Evolutionary conservation across 1,139 yeast species (phyloP).

Genomic region (Saccharomyces pastorianus): DNA sequence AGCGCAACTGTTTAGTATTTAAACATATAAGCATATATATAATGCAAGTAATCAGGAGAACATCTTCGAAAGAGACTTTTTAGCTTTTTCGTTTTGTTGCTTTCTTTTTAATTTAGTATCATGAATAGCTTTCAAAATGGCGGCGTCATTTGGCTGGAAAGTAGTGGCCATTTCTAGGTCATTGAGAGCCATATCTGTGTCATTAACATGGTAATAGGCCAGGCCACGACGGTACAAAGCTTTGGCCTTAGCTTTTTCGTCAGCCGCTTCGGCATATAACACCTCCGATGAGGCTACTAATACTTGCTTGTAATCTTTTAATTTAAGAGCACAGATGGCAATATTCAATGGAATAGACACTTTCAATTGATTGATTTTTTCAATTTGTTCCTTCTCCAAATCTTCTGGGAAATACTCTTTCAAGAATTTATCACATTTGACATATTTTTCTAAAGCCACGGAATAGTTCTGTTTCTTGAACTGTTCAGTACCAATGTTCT

Average conservation of each 20-base stretch:
- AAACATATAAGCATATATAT: background rate
- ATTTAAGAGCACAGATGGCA: conserved; percentile 65
- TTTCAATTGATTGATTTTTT: conserved; percentile 44
- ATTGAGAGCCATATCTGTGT: conserved; percentile 62
- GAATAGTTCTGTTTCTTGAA: conserved; percentile 57
- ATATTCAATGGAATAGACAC: conserved; percentile 61
- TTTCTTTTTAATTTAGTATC: conserved; percentile 51
- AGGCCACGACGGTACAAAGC: conserved; percentile 81
- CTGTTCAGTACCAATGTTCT: conserved; percentile 68
- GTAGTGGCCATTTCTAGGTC: conserved; percentile 61
- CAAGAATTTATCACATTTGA: conserved; percentile 60
- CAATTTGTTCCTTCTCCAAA: conserved; percentile 45
- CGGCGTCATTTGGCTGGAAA: conserved; percentile 67
- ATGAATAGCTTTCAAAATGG: conserved; percentile 56
- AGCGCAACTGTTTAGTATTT: background rate
- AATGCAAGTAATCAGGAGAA: conserved; percentile 33
- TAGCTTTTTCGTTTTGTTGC: conserved; percentile 58
- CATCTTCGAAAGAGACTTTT: conserved; percentile 79
- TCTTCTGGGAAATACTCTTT: conserved; percentile 71
- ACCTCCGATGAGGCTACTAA: conserved; percentile 59
- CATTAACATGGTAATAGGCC: conserved; percentile 56
- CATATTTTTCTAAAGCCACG: conserved; percentile 57
- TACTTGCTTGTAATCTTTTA: conserved; percentile 48
- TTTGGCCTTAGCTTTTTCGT: conserved; percentile 66
- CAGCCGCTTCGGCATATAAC: conserved; percentile 52